These are phyloP conservation scores for Eutrema heterophyllum DNA, from an alignment of 345 rosid genomes.

Conservation along the genomic window DNA sequence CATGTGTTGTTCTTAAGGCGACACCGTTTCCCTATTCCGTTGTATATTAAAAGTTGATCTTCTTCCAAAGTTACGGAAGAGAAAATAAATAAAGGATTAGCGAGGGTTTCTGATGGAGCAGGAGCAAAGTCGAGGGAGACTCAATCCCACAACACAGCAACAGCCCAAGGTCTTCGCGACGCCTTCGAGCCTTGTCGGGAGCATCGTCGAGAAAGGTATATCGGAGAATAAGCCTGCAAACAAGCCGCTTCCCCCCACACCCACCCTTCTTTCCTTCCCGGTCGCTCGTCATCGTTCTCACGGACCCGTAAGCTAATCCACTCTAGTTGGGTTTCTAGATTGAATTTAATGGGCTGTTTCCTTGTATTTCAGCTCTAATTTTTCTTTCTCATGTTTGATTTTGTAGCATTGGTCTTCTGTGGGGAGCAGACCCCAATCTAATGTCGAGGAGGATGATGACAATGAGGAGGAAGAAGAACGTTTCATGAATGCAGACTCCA, in stretches of 20 bases:
- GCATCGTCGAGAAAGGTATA: conserved; percentile 71
- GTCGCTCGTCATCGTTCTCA: conserved; percentile 91
- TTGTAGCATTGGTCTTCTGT: conserved; percentile 61
- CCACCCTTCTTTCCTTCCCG: conserved; percentile 69
- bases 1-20: no score
- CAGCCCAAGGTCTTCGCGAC: no score
- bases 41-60: no score
- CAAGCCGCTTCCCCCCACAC: conserved; percentile 49
- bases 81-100: no score
- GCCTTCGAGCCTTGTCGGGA: conserved; percentile 48
- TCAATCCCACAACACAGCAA: no score
- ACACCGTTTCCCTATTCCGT: no score
- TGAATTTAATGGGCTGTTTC: neutral
- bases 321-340: neutral
- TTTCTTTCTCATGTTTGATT: neutral
- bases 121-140: no score
- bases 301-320: conserved; percentile 60
- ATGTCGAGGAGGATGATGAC: conserved; percentile 12
- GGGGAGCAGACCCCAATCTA: no score
- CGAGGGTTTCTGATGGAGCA: no score
- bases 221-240: no score
- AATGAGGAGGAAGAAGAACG: conserved; percentile 39
- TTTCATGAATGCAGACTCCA: conserved; percentile 28
- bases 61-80: no score
- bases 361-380: neutral